Evolutionary conservation across 306 rosid genomes (phyloP).

Genomic region (cucumber (Cucumis sativus)): Cucumber_9930_V3 NC_026659.2:23941001-23941500

Average conservation of each 20-base stretch:
- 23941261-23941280: too few species aligned
- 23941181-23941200: neutral
- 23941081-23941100: neutral
- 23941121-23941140: neutral
- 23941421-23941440: neutral
- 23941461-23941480: neutral
- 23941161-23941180: neutral
- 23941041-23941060: neutral
- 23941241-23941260: too few species aligned
- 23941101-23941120: neutral
- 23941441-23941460: neutral
- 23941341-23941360: too few species aligned
- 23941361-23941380: neutral
- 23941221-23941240: neutral
- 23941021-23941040: neutral
- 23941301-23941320: too few species aligned
- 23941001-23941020: neutral
- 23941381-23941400: neutral
- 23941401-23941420: neutral
- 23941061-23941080: neutral
- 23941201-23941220: neutral
- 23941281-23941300: too few species aligned
- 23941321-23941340: too few species aligned
- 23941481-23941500: neutral
- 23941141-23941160: neutral